Percentiles rank a stretch among this genome's conserved stretches.
Conservation (phyloP, 179 eudicot genomes). For the Patellifolia procumbens region DNA sequence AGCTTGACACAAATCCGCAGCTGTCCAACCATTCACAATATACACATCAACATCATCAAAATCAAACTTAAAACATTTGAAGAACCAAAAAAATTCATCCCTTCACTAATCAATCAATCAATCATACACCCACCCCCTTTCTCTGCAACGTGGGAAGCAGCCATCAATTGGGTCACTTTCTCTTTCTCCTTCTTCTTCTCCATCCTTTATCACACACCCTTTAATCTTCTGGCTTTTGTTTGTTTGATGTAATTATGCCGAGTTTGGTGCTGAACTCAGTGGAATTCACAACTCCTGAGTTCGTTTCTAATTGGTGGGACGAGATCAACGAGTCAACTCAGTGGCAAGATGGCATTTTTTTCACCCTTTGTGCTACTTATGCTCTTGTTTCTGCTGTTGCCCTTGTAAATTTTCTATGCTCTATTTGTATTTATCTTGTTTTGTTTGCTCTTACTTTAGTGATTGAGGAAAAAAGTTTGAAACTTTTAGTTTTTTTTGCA, state of each 20-base stretch:
- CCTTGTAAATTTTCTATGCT: constrained; percentile 52
- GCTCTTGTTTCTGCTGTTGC: constrained; percentile 84
- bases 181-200: constrained; percentile 1
- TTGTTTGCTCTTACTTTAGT: constrained; percentile 1
- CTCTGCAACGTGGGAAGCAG: constrained; percentile 9
- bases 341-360: constrained; percentile 87
- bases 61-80: no score
- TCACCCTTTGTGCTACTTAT: constrained; percentile 68
- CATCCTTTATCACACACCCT: neutral
- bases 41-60: no score
- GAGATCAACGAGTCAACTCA: constrained; percentile 68
- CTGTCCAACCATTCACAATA: no score
- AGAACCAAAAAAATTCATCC: neutral
- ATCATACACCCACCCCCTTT: neutral
- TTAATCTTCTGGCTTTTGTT: neutral
- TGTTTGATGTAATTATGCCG: constrained; percentile 23
- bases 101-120: neutral
- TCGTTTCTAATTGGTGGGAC: constrained; percentile 67
- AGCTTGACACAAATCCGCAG: no score
- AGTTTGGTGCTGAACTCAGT: constrained; percentile 15
- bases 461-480: constrained; percentile 4
- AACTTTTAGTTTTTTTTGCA: neutral
- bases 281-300: constrained; percentile 13
- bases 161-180: neutral
- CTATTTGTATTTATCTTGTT: neutral